Evolutionary conservation across 2,329 filamentous ascomycete genomes (phyloP).

Genomic region (Neoscytalidium dimidiatum): DNA sequence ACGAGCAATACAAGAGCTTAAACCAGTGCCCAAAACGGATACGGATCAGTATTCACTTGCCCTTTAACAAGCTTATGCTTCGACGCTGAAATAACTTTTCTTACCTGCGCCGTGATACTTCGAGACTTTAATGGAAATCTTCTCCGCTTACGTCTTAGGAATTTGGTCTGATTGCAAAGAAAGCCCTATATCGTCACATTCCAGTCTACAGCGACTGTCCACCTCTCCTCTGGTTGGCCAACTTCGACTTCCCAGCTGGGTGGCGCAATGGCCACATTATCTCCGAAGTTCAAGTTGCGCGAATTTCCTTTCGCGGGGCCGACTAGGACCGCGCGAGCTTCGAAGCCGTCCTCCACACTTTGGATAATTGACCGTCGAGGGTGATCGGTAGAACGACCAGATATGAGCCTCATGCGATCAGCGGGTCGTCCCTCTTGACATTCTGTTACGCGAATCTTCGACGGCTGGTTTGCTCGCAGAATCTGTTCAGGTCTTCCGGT

Average conservation of each 20-base stretch:
- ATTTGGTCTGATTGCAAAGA: neutral
- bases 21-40: too few relatives aligned
- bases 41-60: too few relatives aligned
- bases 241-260: conserved; percentile 46
- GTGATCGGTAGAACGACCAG: neutral
- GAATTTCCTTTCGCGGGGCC: conserved; percentile 29
- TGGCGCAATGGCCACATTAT: conserved; percentile 38
- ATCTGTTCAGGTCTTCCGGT: neutral
- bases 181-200: neutral
- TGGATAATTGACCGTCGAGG: neutral
- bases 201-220: conserved; percentile 48
- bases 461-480: neutral
- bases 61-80: too few relatives aligned
- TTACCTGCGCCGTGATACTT: too few relatives aligned
- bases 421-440: neutral
- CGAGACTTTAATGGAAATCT: too few relatives aligned
- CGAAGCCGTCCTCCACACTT: conserved; percentile 18
- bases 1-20: too few relatives aligned
- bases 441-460: conserved; percentile 22
- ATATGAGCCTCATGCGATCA: conserved; percentile 7
- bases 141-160: too few relatives aligned
- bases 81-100: too few relatives aligned
- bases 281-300: conserved; percentile 27
- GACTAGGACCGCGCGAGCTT: conserved; percentile 29
- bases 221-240: conserved; percentile 28